Evolutionary conservation across 2,329 filamentous ascomycete species (phyloP), one percentile per base, ranked within the genome.

Genomic region (Dryadomyces quercivorus): DNA sequence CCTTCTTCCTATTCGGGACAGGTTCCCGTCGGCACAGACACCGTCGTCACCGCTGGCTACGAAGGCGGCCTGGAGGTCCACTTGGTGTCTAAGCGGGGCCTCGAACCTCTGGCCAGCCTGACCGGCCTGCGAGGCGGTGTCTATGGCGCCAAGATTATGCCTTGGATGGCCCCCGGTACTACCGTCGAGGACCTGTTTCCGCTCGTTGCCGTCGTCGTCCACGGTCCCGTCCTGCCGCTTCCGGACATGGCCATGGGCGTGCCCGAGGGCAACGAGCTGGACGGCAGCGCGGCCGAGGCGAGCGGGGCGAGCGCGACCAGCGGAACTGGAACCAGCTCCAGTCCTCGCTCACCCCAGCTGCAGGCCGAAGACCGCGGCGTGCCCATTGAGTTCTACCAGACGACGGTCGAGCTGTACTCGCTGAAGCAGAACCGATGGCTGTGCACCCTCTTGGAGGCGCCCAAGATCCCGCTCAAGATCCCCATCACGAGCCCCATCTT

Each of bases 341-440:
- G 20, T 21, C 38, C 21, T 44, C 56, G 15, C 10, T 40, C 34
- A n/a, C 48, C 31, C 12, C 49, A 31, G 10, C 44, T 52, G 9
- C 48, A 52, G 10, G 6, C 26, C 21, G 57, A 51, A 18, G 55
- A 60, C 9, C 62, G 59, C 45, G 60, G 3, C 10, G 10, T 62
- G 55, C 62, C 66, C 53, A 69, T 83, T 56, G 77, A 80, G 51
- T 76, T 77, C 49, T 94, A 92, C 63, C 90, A 95, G 67, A 96
- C 91, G 0, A 85, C 85, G 0, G 88, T 95, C 6, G 89, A 96
- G 61, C 74, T 97, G 0, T 95, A 92, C 67, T 96, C 91, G 1
- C 72, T 97, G 57, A 82, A 80, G 61, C 87, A 84, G n/a, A 84
- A 83, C 61, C 76, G 80, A 58, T 79, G 81, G 54, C 70, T 96